phyloP scores from a whole-genome alignment of 495 filamentous ascomycete genomes.

The Aspergillus nanangensis region DNA sequence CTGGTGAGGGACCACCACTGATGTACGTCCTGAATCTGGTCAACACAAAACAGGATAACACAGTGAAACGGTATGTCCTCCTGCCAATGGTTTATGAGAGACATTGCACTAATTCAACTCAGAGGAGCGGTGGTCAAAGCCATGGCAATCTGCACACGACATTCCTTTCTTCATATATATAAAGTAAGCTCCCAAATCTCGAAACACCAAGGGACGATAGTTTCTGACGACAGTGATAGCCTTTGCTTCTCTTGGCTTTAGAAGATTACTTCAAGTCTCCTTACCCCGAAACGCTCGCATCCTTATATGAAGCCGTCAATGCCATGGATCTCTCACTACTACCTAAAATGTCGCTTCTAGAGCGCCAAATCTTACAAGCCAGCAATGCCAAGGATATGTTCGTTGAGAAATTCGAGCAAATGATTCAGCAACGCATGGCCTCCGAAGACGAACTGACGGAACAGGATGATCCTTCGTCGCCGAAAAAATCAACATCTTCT shows the following conservation, averaged over 20 bases:
- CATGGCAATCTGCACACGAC: slow-evolving; percentile 98
- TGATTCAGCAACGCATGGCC: slow-evolving; percentile 67
- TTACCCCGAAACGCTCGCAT: slow-evolving; percentile 80
- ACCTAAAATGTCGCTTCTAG: slow-evolving; percentile 78
- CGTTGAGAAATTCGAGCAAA: slow-evolving; percentile 93
- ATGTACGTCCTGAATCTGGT: slow-evolving; percentile 97
- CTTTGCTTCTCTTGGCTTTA: slow-evolving; percentile 86
- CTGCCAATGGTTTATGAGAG: background rate
- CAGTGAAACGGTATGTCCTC: slow-evolving; percentile 61
- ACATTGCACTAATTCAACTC: slow-evolving; percentile 8
- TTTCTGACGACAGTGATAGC: slow-evolving; percentile 49
- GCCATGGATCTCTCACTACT: slow-evolving; percentile 94
- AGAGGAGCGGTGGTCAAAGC: slow-evolving; percentile 95
- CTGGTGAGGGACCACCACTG: slow-evolving; percentile 75
- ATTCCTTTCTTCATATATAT: slow-evolving; percentile 99
- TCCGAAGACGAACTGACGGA: slow-evolving; percentile 36
- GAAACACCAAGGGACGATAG: too few relatives aligned
- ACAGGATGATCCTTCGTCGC: slow-evolving; percentile 36
- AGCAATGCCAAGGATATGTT: slow-evolving; percentile 96
- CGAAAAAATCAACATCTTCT: slow-evolving; percentile 39
- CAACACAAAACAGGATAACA: slow-evolving; percentile 94
- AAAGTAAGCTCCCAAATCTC: slow-evolving; percentile 63
- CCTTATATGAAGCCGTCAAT: slow-evolving; percentile 89
- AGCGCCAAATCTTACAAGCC: slow-evolving; percentile 79
- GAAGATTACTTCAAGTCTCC: slow-evolving; percentile 98